Conservation (phyloP, 1,284 basidiomycete species). For the Ustilago trichophora region DNA sequence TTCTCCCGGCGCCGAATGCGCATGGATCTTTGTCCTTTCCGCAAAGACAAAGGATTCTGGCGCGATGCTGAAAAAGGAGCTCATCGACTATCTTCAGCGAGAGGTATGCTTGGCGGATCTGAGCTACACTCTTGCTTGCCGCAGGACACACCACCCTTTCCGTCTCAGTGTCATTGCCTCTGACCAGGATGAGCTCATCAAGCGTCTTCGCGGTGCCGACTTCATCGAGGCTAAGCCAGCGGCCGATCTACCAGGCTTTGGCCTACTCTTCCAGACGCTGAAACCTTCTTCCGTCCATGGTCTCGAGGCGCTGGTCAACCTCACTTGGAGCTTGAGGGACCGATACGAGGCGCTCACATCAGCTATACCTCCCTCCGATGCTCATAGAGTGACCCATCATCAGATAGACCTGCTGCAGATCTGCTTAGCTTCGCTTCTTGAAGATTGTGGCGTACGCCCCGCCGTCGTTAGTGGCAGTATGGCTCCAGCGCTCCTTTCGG, state of each 20-base stretch:
- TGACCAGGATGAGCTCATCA: constrained; percentile 31
- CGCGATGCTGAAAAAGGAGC: constrained; percentile 20
- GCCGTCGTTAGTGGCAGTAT: background rate
- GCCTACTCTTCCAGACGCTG: background rate
- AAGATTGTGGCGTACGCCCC: constrained; percentile 15
- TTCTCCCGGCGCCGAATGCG: background rate
- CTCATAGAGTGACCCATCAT: background rate
- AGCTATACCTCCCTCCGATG: background rate
- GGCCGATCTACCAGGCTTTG: constrained; percentile 9
- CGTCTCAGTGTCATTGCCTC: constrained; percentile 33
- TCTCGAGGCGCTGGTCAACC: background rate
- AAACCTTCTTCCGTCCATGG: background rate
- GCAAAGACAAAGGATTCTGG: constrained; percentile 38
- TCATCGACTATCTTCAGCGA: constrained; percentile 37
- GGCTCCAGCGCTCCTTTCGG: background rate
- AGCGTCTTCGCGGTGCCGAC: constrained; percentile 9
- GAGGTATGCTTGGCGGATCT: constrained; percentile 31
- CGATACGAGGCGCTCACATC: constrained; percentile 1
- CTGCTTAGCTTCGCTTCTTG: constrained; percentile 16
- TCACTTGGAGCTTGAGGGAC: constrained; percentile 2
- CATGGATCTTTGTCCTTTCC: constrained; percentile 33
- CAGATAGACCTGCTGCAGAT: constrained; percentile 2
- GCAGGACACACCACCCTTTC: constrained; percentile 38
- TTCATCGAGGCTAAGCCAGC: constrained; percentile 13
- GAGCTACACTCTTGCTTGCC: constrained; percentile 38